Base-by-base conservation (phyloP, 2,329 filamentous ascomycete species). In the Botryotinia narcissicola region DNA sequence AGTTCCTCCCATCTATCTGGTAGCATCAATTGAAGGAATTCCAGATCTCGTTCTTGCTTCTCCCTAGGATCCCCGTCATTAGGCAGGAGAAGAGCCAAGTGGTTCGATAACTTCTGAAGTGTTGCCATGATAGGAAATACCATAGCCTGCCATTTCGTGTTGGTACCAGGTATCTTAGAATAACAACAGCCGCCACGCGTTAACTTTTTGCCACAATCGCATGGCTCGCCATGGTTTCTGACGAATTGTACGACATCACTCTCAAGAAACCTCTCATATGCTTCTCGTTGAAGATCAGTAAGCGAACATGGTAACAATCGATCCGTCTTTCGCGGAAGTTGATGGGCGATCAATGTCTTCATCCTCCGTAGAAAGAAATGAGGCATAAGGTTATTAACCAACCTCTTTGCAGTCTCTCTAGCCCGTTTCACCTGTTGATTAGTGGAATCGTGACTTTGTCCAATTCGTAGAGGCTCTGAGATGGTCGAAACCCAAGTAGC, bases 271-370 rank as follows among this genome's bases (percentile, higher is more conserved):
- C 91, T 92, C 77, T 94, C 88, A 80, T 99, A 99, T 0, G 95
- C 95, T 46, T 91, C 87, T 20, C 88, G 87, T 82, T 99, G 96
- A 0, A 91, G 88, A 7, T 92, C 88, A 0, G 95, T 97, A 32
- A 99, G 86, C 1, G 94, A 94, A 78, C 96, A 99, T 80, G 99
- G 99, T 7, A 98, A 94, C 0, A 98, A 95, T 72, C 92, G 90
- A 81, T 99, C 96, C 48, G 89, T 95, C 86, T 99, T 99, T 83
- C 94, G 97, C 0, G 96, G 96, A 12, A 99, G 86, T 80, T 99
- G 95, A 79, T 97, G 86, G 0, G 94, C 94, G 74, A 99, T 97
- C 25, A 98, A 85, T 0, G 91, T 91, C 84, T 99, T 99, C 89
- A 97, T 96, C 3, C 96, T 90, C 2, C 96, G 92, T 3, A 98